Evolutionary conservation across 139 green algal genomes (phyloP).

Genomic region (Desmodesmus armatus): DNA sequence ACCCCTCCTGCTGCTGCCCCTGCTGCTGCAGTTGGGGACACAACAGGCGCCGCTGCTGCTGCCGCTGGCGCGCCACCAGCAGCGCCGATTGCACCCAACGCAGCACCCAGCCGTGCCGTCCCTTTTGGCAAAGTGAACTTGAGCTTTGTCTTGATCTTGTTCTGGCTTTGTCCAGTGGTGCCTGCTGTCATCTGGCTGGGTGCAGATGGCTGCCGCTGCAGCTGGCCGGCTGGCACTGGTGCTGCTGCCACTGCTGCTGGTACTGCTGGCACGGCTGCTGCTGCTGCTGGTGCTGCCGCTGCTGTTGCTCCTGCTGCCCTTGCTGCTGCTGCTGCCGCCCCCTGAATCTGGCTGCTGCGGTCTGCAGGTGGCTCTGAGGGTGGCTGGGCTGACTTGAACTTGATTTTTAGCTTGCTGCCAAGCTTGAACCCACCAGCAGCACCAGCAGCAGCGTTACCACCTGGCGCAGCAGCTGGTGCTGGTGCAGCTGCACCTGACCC

Average conservation of each 20-base stretch:
- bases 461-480: neutral
- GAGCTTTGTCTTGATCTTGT: constrained; percentile 1
- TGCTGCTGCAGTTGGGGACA: neutral
- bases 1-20: constrained; percentile 6
- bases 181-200: too few species aligned
- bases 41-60: constrained; percentile 7
- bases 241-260: neutral
- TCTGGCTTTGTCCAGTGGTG: neutral
- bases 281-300: neutral
- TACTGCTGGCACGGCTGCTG: neutral
- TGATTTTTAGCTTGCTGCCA: constrained; percentile 25
- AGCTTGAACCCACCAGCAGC: constrained; percentile 3
- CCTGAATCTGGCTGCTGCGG: neutral
- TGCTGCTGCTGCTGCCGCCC: constrained; percentile 8
- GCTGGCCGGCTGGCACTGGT: constrained; percentile 17
- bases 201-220: neutral
- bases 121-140: constrained; percentile 26
- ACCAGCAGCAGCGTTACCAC: neutral
- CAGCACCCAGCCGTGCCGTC: neutral
- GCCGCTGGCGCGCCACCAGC: neutral
- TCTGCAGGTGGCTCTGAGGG: constrained; percentile 9
- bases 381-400: too few species aligned
- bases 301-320: neutral
- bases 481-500: neutral
- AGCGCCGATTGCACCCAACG: neutral